A percentile compares a stretch with the other conserved stretches of the same genome.
Conservation (phyloP, 805 yeast species). For the Sugiyamaella qingdaonensis region DNA sequence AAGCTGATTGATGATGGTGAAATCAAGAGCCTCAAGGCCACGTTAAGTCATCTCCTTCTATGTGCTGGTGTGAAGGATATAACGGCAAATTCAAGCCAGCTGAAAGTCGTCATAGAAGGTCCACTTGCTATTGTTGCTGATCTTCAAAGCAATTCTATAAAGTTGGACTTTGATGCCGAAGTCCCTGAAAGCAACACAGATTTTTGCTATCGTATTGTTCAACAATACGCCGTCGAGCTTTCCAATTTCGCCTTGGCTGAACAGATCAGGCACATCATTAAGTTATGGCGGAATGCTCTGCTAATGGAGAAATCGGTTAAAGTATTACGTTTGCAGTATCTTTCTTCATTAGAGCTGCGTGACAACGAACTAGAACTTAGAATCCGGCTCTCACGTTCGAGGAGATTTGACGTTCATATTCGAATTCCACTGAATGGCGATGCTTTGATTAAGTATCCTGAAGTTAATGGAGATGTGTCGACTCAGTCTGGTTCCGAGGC, state of each 20-base stretch:
- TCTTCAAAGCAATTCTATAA: not conserved
- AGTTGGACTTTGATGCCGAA: not conserved
- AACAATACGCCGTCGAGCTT: not conserved
- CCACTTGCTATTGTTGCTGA: not conserved
- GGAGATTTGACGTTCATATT: not conserved
- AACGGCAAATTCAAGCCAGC: not conserved
- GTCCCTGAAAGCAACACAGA: not conserved
- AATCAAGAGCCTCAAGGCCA: not conserved
- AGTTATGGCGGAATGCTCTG: not conserved
- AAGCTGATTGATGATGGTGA: not conserved
- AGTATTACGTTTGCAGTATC: not conserved
- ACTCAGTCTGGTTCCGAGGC: too few species aligned
- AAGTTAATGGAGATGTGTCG: not conserved
- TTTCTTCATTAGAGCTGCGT: not conserved
- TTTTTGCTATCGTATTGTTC: not conserved
- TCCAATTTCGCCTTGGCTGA: not conserved
- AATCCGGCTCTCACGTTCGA: not conserved
- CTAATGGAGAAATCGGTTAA: not conserved
- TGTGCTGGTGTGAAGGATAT: not conserved
- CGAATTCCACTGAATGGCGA: not conserved
- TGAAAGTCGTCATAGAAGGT: not conserved
- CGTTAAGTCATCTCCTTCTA: not conserved
- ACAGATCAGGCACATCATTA: not conserved
- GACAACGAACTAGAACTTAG: not conserved
- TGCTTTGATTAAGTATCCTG: not conserved